phyloP scores from a whole-genome alignment of 108 stramenopile genomes.

The Nitzschia putrida region DNA sequence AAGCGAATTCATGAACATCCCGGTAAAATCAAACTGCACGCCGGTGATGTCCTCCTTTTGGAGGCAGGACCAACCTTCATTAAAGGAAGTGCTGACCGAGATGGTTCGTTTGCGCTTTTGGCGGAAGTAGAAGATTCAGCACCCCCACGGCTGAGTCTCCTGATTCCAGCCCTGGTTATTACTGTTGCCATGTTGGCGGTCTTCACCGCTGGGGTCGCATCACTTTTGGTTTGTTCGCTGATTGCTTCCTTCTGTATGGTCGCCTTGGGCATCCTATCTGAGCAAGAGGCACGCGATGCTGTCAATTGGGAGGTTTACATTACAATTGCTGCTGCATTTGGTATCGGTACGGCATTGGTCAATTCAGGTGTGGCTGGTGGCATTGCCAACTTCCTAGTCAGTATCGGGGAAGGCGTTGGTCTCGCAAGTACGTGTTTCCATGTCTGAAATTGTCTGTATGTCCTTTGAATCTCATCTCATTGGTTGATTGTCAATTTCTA shows the following conservation, averaged over 20 bases:
- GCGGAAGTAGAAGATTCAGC: constrained; percentile 83
- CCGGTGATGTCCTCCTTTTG: constrained; percentile 78
- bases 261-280: constrained; percentile 66
- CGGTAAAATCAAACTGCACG: constrained; percentile 76
- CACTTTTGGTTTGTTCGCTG: constrained; percentile 63
- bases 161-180: constrained; percentile 70
- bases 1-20: constrained; percentile 80
- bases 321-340: constrained; percentile 79
- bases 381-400: constrained; percentile 61
- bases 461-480: too few relatives aligned
- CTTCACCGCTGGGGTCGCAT: constrained; percentile 49
- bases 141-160: constrained; percentile 65
- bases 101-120: constrained; percentile 76
- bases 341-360: constrained; percentile 76
- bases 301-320: constrained; percentile 84
- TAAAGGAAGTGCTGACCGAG: constrained; percentile 51
- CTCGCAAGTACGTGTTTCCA: constrained; percentile 47
- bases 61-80: constrained; percentile 87
- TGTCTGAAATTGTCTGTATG: not conserved
- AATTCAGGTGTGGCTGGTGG: constrained; percentile 77
- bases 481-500: not conserved
- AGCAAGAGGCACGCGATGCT: constrained; percentile 81
- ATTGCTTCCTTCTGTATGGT: constrained; percentile 70
- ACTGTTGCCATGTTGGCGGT: constrained; percentile 57
- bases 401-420: constrained; percentile 51